A percentile compares a stretch with the other conserved stretches of the same genome.
Conservation (phyloP, 2,329 filamentous ascomycete genomes). For the Teratosphaeria pseudoeucalypti region DNA sequence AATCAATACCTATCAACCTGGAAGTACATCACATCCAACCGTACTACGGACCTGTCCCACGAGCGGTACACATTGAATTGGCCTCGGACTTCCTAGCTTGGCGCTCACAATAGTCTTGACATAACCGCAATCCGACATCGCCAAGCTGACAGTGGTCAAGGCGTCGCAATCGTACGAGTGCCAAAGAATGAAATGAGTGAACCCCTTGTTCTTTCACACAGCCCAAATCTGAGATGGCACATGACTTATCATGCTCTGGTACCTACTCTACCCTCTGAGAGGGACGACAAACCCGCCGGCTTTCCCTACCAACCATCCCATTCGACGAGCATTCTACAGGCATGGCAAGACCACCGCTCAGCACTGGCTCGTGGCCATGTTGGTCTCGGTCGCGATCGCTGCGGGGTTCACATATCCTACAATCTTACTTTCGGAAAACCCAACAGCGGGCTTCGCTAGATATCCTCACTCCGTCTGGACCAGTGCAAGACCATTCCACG, state of each 20-base stretch:
- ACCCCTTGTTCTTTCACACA: not conserved
- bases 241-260: conserved; percentile 27
- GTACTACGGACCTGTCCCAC: not conserved
- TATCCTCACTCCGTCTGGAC: conserved; percentile 76
- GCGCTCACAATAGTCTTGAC: not conserved
- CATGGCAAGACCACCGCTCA: conserved; percentile 62
- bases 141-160: not conserved
- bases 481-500: conserved; percentile 22
- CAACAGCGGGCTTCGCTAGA: conserved; percentile 59
- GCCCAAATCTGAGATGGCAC: not conserved
- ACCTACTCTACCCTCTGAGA: conserved; percentile 61
- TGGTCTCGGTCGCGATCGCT: conserved; percentile 62
- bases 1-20: not conserved
- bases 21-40: not conserved
- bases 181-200: not conserved
- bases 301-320: conserved; percentile 51
- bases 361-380: conserved; percentile 63
- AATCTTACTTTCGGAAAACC: conserved; percentile 62
- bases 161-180: not conserved
- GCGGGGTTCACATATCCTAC: conserved; percentile 64
- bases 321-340: conserved; percentile 54
- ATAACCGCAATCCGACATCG: not conserved
- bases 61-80: not conserved
- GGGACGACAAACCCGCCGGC: conserved; percentile 64
- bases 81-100: not conserved